A percentile compares a stretch with the other conserved stretches of the same genome.
Conservation (phyloP, 208 protist species). For the Acanthamoeba triangularis region DNA sequence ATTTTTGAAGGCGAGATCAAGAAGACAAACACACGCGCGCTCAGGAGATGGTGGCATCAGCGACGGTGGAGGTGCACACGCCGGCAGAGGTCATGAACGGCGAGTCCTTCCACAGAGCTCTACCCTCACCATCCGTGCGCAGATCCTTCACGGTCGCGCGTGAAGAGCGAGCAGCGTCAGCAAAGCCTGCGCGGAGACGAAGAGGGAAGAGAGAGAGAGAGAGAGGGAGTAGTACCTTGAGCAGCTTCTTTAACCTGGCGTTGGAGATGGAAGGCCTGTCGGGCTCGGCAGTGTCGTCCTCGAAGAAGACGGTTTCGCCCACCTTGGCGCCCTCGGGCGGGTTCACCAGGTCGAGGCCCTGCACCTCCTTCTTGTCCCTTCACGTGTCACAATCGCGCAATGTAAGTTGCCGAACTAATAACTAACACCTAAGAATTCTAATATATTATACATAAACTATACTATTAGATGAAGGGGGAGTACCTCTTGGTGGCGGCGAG, state of each 20-base stretch:
- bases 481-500: slow-evolving; percentile 64
- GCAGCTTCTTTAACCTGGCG: slow-evolving; percentile 38
- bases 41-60: slow-evolving; percentile 62
- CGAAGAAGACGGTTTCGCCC: slow-evolving; percentile 72
- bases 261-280: slow-evolving; percentile 64
- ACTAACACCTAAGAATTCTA: no score
- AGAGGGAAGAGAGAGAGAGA: neutral
- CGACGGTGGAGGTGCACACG: slow-evolving; percentile 55
- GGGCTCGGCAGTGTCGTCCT: slow-evolving; percentile 58
- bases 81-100: slow-evolving; percentile 70
- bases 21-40: neutral
- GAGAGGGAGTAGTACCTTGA: neutral
- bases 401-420: neutral
- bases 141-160: slow-evolving; percentile 5
- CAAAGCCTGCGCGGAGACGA: neutral
- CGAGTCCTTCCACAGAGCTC: slow-evolving; percentile 24
- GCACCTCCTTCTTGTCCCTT: slow-evolving; percentile 61
- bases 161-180: neutral
- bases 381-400: neutral
- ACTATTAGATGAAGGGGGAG: neutral
- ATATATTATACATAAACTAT: no score
- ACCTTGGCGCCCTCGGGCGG: slow-evolving; percentile 70
- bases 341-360: slow-evolving; percentile 76
- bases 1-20: no score
- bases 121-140: slow-evolving; percentile 50